Evolutionary conservation across 257 asterid genomes (phyloP).

Genomic region (Thymus mandschuricus): DNA sequence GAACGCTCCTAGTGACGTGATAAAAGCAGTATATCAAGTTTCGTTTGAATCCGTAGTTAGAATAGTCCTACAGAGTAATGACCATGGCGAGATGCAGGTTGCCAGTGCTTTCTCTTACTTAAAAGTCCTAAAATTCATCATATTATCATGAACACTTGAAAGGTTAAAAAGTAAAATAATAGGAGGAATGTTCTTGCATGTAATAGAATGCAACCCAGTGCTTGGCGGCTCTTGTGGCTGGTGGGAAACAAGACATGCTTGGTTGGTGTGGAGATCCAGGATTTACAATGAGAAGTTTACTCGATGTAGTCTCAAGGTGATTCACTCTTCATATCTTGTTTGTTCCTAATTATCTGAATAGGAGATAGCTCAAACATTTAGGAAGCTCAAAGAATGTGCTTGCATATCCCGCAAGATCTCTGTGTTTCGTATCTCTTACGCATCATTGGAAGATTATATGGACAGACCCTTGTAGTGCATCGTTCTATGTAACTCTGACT

Average conservation of each 20-base stretch:
- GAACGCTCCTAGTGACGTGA: slow-evolving; percentile 86
- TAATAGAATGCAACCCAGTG: slow-evolving; percentile 92
- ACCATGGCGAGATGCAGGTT: slow-evolving; percentile 97
- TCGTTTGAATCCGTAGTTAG: slow-evolving; percentile 73
- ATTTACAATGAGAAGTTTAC: slow-evolving; percentile 84
- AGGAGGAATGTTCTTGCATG: slow-evolving; percentile 27
- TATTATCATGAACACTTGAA: slow-evolving; percentile 24
- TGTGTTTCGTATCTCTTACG: background rate
- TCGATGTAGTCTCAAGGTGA: slow-evolving; percentile 96
- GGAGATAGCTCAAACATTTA: background rate
- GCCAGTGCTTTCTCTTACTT: slow-evolving; percentile 22
- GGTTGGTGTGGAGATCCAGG: slow-evolving; percentile 87
- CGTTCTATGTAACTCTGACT: background rate
- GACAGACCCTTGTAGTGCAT: slow-evolving; percentile 10
- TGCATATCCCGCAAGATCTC: background rate
- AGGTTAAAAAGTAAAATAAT: slow-evolving; percentile 23
- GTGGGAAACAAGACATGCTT: slow-evolving; percentile 90
- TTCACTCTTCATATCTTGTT: slow-evolving; percentile 23
- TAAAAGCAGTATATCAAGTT: slow-evolving; percentile 72
- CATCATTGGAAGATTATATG: background rate
- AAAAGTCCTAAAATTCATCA: slow-evolving; percentile 7
- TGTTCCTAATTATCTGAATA: background rate
- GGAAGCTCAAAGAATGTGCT: background rate
- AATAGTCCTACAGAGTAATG: slow-evolving; percentile 80
- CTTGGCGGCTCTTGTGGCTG: slow-evolving; percentile 82